A percentile compares a stretch with the other conserved stretches of the same genome.
Conservation (phyloP, 768 basidiomycete genomes). For the Lanmaoa pseudosensibilis region DNA sequence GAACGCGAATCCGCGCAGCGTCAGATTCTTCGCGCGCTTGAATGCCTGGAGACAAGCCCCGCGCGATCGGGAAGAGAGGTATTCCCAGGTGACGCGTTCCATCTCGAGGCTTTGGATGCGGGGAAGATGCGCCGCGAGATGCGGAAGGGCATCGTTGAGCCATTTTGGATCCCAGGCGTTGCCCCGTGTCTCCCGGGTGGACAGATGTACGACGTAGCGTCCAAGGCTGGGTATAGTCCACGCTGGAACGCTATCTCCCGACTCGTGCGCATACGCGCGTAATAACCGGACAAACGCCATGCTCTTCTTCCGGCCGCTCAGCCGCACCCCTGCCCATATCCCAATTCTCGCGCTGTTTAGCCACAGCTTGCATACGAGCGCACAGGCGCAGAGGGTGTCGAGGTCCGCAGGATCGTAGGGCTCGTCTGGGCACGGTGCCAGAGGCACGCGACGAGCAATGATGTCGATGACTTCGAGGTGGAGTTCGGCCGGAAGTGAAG, state of each 20-base stretch:
- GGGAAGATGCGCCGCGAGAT: slow-evolving; percentile 21
- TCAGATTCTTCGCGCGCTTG: slow-evolving; percentile 19
- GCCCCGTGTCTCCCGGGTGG: slow-evolving; percentile 32
- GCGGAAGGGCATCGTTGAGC: slow-evolving; percentile 31
- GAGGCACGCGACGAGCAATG: slow-evolving; percentile 19
- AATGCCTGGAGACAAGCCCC: slow-evolving; percentile 27
- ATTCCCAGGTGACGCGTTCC: slow-evolving; percentile 35
- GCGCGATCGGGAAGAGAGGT: slow-evolving; percentile 30
- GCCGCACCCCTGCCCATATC: slow-evolving; percentile 27
- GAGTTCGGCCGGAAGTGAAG: slow-evolving; percentile 30
- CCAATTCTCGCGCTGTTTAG: slow-evolving; percentile 22
- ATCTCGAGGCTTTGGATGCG: slow-evolving; percentile 27
- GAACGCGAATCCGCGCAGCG: slow-evolving; percentile 28
- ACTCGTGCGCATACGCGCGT: slow-evolving; percentile 12
- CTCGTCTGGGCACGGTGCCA: slow-evolving; percentile 6
- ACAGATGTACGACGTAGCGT: slow-evolving; percentile 46
- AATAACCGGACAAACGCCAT: slow-evolving; percentile 23
- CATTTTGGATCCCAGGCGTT: slow-evolving; percentile 35
- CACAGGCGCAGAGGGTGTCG: slow-evolving; percentile 23
- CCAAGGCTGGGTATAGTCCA: slow-evolving; percentile 53
- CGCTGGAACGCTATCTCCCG: slow-evolving; percentile 27
- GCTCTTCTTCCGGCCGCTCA: slow-evolving; percentile 19
- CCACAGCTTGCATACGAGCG: slow-evolving; percentile 35
- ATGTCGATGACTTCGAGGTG: slow-evolving; percentile 32
- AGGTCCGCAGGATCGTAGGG: slow-evolving; percentile 19